Base-by-base conservation (phyloP, 441 rosid species). In the Erodium texanum region DNA sequence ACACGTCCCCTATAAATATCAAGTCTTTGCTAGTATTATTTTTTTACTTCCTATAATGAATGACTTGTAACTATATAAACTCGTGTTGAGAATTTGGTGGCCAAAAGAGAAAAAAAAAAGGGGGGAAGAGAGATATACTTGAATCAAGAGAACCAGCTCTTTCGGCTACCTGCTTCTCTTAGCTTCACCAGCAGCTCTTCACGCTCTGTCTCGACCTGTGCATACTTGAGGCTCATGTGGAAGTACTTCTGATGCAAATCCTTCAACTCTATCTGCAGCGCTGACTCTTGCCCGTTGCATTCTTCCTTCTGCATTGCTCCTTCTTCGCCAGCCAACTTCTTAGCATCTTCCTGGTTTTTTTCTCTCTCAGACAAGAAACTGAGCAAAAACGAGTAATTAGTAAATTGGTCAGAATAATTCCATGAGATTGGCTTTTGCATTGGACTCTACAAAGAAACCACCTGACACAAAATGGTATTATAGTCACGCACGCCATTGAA, bases 191-290 rank as follows among this genome's bases (percentile, higher is more conserved):
- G 76, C 5, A 88, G 87, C 66, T 83, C 80, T 66, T 81, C 87
- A 7, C 85, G 75, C 58, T 86, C 78, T 66, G 84, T 77, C 78
- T 86, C 87, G 0, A 81, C 91, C 75, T 88, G 84, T 0, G 88
- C 89, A 23, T 82, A 88, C 68, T 85, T 82, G 43, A 86, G 85
- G 83, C 94, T 88, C 87, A 86, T 79, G 41, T 80, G 79, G 72
- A 78, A 72, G 79, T 83, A 85, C 34, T 86, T 76, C 58, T 88
- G 86, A 0, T 43, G 83, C 59, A 86, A 43, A 54, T 84, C 87
- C 70, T 36, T 81, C 71, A 88, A 69, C 78, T 88, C 90, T 19
- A 62, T 43, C 77, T 81, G 80, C 3, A 81, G 74, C 0, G 76
- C 64, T 23, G 74, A 64, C 56, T 52, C 24, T 32, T 56, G 68